Evolutionary conservation across 805 yeast genomes (phyloP).

Genomic region (Candida koratica): DNA sequence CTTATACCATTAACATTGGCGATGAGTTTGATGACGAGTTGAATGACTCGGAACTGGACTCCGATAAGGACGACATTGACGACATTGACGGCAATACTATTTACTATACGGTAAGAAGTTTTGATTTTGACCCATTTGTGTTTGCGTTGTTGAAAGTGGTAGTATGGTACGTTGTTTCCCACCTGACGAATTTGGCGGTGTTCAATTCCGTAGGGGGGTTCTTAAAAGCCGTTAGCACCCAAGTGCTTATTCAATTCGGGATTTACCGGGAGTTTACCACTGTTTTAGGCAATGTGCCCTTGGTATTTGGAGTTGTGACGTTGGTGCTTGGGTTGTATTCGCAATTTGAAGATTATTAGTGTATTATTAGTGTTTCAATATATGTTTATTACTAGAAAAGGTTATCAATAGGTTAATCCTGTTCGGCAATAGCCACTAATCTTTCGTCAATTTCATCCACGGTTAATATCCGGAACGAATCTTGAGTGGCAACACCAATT

Average conservation of each 20-base stretch:
- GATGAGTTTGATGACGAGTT: conserved; percentile 28
- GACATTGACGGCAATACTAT: conserved; percentile 29
- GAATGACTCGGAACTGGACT: conserved; percentile 25
- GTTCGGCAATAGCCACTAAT: conserved; percentile 91
- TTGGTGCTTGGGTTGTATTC: conserved; percentile 49
- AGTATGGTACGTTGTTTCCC: conserved; percentile 36
- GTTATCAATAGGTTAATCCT: conserved; percentile 55
- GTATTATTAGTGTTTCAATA: conserved; percentile 7
- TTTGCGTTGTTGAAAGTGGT: conserved; percentile 48
- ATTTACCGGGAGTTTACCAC: conserved; percentile 33
- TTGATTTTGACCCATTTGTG: conserved; percentile 51
- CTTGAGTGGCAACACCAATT: conserved; percentile 79
- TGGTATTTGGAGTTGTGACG: conserved; percentile 44
- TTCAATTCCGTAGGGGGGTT: conserved; percentile 24
- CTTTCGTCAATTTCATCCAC: conserved; percentile 93
- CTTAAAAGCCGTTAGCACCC: conserved; percentile 26
- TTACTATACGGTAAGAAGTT: conserved; percentile 30
- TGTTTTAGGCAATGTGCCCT: conserved; percentile 45
- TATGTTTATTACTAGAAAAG: conserved; percentile 4
- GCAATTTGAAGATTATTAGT: conserved; percentile 42
- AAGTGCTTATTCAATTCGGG: conserved; percentile 33
- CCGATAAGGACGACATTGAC: conserved; percentile 19
- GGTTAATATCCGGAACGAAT: conserved; percentile 66
- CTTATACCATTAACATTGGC: conserved; percentile 20
- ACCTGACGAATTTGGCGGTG: conserved; percentile 25